Evolutionary conservation across 305 asterid genomes (phyloP).

Genomic region (Euphrasia arctica): DNA sequence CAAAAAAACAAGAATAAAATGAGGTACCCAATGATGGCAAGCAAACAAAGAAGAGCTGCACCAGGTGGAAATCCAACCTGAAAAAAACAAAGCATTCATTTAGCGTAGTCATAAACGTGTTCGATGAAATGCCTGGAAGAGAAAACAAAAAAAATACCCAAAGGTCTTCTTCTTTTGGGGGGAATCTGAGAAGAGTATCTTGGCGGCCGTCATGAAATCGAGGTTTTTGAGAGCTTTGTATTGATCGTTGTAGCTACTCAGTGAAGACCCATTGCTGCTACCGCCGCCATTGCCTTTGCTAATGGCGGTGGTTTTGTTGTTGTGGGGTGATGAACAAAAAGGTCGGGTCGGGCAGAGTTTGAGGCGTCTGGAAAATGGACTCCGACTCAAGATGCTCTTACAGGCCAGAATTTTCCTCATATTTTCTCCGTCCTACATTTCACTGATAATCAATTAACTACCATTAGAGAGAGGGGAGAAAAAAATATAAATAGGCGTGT

Average conservation of each 20-base stretch:
- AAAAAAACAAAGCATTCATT: conserved; percentile 14
- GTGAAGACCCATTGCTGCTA: conserved; percentile 32
- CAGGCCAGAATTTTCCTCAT: conserved; percentile 40
- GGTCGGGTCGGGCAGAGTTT: conserved; percentile 26
- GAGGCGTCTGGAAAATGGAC: conserved; percentile 27
- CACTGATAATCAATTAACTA: not conserved
- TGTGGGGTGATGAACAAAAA: conserved; percentile 32
- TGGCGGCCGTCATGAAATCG: conserved; percentile 65
- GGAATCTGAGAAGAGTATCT: conserved; percentile 59
- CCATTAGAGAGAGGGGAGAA: not conserved
- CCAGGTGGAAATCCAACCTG: conserved; percentile 96
- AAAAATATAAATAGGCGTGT: not conserved
- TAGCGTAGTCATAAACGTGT: conserved; percentile 21
- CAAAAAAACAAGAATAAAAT: not conserved
- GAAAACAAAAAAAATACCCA: conserved; percentile 44
- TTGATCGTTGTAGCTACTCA: conserved; percentile 45
- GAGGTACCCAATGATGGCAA: conserved; percentile 87
- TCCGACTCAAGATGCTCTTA: conserved; percentile 36
- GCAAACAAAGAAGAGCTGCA: conserved; percentile 79
- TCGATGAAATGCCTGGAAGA: conserved; percentile 45
- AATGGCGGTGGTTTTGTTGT: conserved; percentile 29
- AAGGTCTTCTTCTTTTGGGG: conserved; percentile 72
- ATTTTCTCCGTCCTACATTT: conserved; percentile 28
- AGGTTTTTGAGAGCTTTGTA: conserved; percentile 70
- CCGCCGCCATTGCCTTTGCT: conserved; percentile 27